Conservation (phyloP, 345 rosid genomes). For the Populus davidiana region DNA sequence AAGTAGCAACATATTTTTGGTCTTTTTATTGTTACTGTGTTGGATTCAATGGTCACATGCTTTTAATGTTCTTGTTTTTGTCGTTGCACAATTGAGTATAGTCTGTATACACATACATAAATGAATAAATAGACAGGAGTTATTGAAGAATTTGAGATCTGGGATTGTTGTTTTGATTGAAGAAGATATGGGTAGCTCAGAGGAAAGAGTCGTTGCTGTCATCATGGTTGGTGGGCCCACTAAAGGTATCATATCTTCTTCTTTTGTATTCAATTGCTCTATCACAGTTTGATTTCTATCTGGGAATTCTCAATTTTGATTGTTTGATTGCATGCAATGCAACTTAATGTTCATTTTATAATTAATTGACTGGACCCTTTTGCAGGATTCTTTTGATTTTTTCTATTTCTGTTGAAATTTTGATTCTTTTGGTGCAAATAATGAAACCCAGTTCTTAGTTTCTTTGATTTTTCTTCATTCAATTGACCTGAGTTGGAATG, state of each 20-base stretch:
- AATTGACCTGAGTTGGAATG: background rate
- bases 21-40: background rate
- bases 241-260: constrained; percentile 49
- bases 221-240: constrained; percentile 99
- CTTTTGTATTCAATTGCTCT: background rate
- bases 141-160: constrained; percentile 37
- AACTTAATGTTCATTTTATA: background rate
- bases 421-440: constrained; percentile 1
- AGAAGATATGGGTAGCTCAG: constrained; percentile 55
- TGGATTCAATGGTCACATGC: background rate
- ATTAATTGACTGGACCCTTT: background rate
- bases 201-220: constrained; percentile 84
- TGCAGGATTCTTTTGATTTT: background rate
- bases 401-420: background rate
- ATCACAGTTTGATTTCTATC: background rate
- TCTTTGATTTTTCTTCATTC: background rate
- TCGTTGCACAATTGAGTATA: background rate
- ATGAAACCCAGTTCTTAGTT: background rate
- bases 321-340: background rate
- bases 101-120: background rate
- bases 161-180: constrained; percentile 25
- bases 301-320: background rate
- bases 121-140: background rate
- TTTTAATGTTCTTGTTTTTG: background rate
- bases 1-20: background rate